Percentiles rank a stretch among this genome's conserved stretches.
These are phyloP conservation scores for Batkoa obscura DNA, from an alignment of 371 early-diverging fungal genomes.

Conservation along the genomic window DNA sequence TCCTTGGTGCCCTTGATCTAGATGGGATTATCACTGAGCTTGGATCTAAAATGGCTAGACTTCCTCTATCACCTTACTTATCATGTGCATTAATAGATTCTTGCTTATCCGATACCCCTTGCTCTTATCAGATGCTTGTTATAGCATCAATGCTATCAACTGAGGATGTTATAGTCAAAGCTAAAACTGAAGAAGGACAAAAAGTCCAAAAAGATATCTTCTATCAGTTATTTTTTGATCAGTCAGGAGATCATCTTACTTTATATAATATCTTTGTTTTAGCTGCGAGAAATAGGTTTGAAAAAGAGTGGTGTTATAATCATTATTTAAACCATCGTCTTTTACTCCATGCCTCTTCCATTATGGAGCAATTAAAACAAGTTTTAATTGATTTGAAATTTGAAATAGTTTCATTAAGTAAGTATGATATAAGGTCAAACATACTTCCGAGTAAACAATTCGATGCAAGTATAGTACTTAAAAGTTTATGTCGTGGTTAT, in stretches of 20 bases:
- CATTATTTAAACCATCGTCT: conserved; percentile 74
- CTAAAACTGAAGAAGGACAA: conserved; percentile 51
- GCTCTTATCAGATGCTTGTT: conserved; percentile 21
- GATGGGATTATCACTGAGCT: conserved; percentile 75
- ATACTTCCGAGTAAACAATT: background rate
- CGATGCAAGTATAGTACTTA: conserved; percentile 34
- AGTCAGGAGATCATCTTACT: conserved; percentile 80
- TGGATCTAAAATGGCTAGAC: conserved; percentile 86
- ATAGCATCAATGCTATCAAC: conserved; percentile 61
- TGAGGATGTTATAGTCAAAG: conserved; percentile 68
- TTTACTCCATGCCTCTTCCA: conserved; percentile 62
- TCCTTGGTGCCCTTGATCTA: conserved; percentile 88
- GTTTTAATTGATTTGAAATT: conserved; percentile 60
- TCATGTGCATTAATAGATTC: conserved; percentile 62
- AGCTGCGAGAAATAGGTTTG: conserved; percentile 62
- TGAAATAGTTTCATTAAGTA: conserved; percentile 12
- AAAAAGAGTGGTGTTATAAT: conserved; percentile 75
- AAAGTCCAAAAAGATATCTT: conserved; percentile 62
- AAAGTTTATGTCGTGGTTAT: conserved; percentile 49
- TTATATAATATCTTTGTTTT: conserved; percentile 71
- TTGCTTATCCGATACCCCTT: conserved; percentile 14
- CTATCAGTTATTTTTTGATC: conserved; percentile 35
- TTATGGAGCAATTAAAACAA: conserved; percentile 49
- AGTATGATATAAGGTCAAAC: background rate
- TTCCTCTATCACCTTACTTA: conserved; percentile 87